These are phyloP conservation scores for Epichloe amarillans DNA, from an alignment of 2,329 filamentous ascomycete species.

Conservation along the genomic window DNA sequence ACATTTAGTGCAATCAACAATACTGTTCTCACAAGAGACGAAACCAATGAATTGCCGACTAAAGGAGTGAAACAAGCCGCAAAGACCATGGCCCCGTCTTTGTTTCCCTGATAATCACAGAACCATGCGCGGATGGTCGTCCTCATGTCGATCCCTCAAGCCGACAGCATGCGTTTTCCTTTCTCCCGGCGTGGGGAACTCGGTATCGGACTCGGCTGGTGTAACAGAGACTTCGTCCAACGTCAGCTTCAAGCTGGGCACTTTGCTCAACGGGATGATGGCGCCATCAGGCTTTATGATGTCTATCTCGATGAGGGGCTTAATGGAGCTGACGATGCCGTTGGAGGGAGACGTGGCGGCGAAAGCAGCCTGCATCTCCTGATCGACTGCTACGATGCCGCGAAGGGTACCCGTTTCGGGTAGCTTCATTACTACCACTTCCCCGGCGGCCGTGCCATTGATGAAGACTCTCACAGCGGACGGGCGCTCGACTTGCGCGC, in stretches of 20 bases:
- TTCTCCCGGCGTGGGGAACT: constrained; percentile 17
- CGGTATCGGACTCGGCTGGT: constrained; percentile 11
- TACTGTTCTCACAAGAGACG: too few species aligned
- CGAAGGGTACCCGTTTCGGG: constrained; percentile 19
- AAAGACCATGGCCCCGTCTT: background rate
- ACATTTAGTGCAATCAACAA: too few species aligned
- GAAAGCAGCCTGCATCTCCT: constrained; percentile 15
- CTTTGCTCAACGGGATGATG: constrained; percentile 12
- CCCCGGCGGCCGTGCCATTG: constrained; percentile 18
- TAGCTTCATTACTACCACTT: constrained; percentile 23
- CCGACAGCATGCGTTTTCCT: background rate
- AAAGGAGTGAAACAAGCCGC: too few species aligned
- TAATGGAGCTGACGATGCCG: background rate
- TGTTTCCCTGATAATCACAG: background rate
- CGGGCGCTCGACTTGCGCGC: constrained; percentile 22
- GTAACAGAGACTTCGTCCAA: constrained; percentile 21
- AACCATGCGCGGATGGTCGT: background rate
- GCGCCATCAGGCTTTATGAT: constrained; percentile 19
- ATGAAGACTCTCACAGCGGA: constrained; percentile 22
- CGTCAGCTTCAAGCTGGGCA: constrained; percentile 24
- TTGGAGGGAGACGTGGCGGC: background rate
- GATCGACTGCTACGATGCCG: constrained; percentile 29
- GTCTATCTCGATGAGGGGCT: constrained; percentile 3
- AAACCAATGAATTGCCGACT: too few species aligned
- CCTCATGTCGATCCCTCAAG: background rate